Percentiles rank a stretch among this genome's conserved stretches.
These are phyloP conservation scores for Auxenochlorella pyrenoidosa DNA, from an alignment of 139 green algal species.

Conservation along the genomic window DNA sequence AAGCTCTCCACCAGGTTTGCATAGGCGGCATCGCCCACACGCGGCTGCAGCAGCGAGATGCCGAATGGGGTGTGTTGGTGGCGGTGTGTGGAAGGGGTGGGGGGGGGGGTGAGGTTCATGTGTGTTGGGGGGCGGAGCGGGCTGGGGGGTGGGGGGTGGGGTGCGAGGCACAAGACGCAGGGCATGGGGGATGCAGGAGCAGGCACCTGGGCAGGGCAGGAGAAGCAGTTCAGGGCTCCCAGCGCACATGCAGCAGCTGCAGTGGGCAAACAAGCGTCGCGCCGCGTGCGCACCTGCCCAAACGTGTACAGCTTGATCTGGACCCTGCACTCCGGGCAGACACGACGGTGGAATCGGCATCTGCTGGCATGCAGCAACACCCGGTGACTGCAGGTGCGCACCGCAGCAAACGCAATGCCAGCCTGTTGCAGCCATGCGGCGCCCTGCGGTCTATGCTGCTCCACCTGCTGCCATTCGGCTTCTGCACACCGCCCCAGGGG, in stretches of 20 bases:
- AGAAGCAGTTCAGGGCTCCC: neutral
- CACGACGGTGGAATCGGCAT: too few relatives aligned
- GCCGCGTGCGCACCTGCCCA: neutral
- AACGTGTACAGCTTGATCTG: neutral
- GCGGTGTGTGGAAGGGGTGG: too few relatives aligned
- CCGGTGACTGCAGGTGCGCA: too few relatives aligned
- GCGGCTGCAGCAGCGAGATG: neutral
- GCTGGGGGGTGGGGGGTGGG: neutral
- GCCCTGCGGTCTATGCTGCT: neutral
- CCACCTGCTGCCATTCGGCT: too few relatives aligned
- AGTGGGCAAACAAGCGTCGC: too few relatives aligned
- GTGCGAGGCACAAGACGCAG: too few relatives aligned
- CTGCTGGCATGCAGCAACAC: too few relatives aligned
- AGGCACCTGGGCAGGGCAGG: neutral
- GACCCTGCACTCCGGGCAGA: neutral
- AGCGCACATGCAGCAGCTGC: neutral
- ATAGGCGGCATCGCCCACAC: neutral
- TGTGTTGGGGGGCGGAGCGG: too few relatives aligned
- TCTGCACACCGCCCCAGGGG: neutral
- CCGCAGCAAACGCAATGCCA: too few relatives aligned
- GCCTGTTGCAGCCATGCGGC: neutral
- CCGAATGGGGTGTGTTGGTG: neutral
- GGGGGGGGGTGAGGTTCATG: too few relatives aligned
- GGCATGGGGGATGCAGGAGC: too few relatives aligned
- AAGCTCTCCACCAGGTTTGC: neutral